Evolutionary conservation across 148 eudicot species (phyloP).

Genomic region (Silene conica): DNA sequence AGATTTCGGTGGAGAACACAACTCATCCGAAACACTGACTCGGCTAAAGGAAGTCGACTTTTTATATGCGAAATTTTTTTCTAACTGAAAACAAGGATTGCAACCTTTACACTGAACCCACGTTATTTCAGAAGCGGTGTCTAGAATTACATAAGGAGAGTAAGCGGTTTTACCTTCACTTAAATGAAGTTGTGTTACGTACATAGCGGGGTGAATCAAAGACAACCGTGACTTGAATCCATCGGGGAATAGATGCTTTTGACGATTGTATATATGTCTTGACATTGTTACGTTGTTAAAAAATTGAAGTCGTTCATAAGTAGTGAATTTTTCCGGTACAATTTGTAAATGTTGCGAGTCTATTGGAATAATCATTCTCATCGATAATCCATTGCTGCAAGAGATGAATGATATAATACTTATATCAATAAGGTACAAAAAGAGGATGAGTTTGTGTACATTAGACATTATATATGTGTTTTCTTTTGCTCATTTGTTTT

Average conservation of each 20-base stretch:
- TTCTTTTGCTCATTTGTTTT: too few species aligned
- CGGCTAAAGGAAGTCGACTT: neutral
- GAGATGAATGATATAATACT: neutral
- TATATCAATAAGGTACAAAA: neutral
- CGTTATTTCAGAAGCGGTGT: constrained; percentile 1
- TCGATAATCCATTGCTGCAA: constrained; percentile 1
- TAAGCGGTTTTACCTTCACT: neutral
- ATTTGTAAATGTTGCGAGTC: constrained; percentile 17
- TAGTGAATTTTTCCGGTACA: neutral
- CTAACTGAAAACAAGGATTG: constrained; percentile 11
- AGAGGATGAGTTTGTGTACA: too few species aligned
- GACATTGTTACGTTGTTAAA: constrained; percentile 14
- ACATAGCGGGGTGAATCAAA: neutral
- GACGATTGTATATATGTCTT: neutral
- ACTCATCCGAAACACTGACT: neutral
- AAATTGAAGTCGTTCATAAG: neutral
- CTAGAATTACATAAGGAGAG: constrained; percentile 4
- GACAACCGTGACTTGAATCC: neutral
- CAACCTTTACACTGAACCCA: constrained; percentile 24
- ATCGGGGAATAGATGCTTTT: neutral
- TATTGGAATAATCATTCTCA: constrained; percentile 23
- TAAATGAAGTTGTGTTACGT: neutral
- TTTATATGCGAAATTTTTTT: neutral
- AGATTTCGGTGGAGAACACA: neutral
- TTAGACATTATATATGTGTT: too few species aligned